phyloP scores from a whole-genome alignment of 2,329 filamentous ascomycete genomes.

The Alternaria metachromatica region DNA sequence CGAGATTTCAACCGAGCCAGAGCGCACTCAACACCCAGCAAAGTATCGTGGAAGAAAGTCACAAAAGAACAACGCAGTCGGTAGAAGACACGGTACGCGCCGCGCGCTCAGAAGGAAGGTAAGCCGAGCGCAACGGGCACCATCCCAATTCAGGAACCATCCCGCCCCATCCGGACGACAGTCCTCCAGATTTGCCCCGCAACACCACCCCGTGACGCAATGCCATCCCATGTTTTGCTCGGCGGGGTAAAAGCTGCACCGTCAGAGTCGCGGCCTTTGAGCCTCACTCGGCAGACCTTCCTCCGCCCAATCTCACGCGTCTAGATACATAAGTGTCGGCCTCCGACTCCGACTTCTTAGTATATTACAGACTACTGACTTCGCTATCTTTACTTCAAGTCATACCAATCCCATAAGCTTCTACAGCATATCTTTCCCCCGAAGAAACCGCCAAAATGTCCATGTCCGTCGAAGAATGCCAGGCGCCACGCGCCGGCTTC shows the following conservation, averaged over 20 bases:
- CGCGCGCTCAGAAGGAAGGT: slow-evolving; percentile 12
- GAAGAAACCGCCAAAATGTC: slow-evolving; percentile 35
- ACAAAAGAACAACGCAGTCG: not conserved
- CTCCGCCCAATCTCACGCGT: not conserved
- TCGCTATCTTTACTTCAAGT: not conserved
- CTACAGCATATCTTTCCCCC: not conserved
- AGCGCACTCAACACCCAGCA: not conserved
- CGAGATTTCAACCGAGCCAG: not conserved
- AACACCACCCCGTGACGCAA: slow-evolving; percentile 30
- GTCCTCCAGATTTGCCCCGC: slow-evolving; percentile 25
- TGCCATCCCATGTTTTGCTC: not conserved
- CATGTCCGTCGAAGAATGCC: slow-evolving; percentile 43
- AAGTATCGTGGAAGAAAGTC: not conserved
- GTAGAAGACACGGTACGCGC: not conserved
- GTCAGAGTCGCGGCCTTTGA: not conserved
- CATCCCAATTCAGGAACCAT: slow-evolving; percentile 5
- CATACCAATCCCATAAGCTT: not conserved
- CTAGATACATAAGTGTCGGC: not conserved
- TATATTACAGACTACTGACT: not conserved
- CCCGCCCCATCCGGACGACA: slow-evolving; percentile 25
- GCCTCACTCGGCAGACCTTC: not conserved
- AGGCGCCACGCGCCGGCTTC: slow-evolving; percentile 30
- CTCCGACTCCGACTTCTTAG: not conserved
- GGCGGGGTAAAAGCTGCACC: slow-evolving; percentile 8
- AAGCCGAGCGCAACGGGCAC: slow-evolving; percentile 15